phyloP scores from a whole-genome alignment of 352 stramenopile species.

The Ophiocytium majus region DNA sequence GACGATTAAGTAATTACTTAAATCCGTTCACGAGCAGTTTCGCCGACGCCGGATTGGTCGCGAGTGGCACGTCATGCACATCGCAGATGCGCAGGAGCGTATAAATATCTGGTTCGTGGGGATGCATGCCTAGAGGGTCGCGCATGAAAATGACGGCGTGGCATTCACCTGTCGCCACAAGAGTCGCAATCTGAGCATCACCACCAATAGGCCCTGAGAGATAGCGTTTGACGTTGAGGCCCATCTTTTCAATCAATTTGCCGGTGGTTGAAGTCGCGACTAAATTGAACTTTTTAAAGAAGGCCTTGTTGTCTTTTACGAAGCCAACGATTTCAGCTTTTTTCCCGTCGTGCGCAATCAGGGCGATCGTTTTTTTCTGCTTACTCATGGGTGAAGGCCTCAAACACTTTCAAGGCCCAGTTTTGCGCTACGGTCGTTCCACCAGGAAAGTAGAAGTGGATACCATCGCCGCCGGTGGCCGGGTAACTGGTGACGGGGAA shows the following conservation, averaged over 20 bases:
- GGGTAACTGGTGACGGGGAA: not conserved
- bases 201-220: not conserved
- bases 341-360: conserved; percentile 16
- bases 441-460: too few relatives aligned
- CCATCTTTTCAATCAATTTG: not conserved
- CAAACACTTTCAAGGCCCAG: too few relatives aligned
- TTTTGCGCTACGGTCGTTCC: too few relatives aligned
- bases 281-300: not conserved
- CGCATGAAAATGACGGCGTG: not conserved
- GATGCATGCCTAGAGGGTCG: not conserved
- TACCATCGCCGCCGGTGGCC: not conserved
- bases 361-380: conserved; percentile 13
- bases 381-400: too few relatives aligned
- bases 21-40: not conserved
- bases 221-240: not conserved
- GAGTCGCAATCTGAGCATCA: not conserved
- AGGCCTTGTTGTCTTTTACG: not conserved
- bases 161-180: not conserved
- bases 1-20: too few relatives aligned
- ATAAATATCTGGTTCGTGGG: not conserved
- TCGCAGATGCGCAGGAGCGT: conserved; percentile 5
- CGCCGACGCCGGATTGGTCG: not conserved
- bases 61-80: not conserved
- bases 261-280: not conserved
- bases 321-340: conserved; percentile 3